phyloP scores from a whole-genome alignment of 257 asterid species.

The Ballota nigra region DNA sequence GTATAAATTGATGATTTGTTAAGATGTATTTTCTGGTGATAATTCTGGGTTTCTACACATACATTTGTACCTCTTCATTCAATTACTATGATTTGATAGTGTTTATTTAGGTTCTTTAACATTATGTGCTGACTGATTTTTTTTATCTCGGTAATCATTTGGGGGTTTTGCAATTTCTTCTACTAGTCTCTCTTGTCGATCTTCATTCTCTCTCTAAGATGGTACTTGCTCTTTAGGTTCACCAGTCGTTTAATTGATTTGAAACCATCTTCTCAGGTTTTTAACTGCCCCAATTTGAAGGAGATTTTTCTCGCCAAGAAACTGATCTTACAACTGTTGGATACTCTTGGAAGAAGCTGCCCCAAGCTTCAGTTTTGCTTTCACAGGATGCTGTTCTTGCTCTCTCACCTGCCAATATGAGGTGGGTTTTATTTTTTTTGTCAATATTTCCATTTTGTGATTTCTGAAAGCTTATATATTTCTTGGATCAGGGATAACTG shows the following conservation, averaged over 20 bases:
- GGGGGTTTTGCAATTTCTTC: slow-evolving; percentile 74
- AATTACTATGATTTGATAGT: neutral
- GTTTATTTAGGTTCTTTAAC: neutral
- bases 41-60: neutral
- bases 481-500: slow-evolving; percentile 87
- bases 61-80: too few relatives aligned
- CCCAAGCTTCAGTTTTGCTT: slow-evolving; percentile 72
- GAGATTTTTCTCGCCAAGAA: slow-evolving; percentile 82
- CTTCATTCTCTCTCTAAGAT: slow-evolving; percentile 78
- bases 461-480: slow-evolving; percentile 32
- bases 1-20: neutral
- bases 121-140: neutral
- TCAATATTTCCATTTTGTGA: slow-evolving; percentile 7
- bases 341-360: slow-evolving; percentile 77
- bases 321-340: slow-evolving; percentile 69
- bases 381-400: slow-evolving; percentile 85
- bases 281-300: slow-evolving; percentile 80
- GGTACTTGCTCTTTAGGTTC: slow-evolving; percentile 37
- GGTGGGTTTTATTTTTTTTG: slow-evolving; percentile 38
- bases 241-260: neutral
- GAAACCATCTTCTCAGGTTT: slow-evolving; percentile 42
- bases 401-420: slow-evolving; percentile 76
- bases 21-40: neutral
- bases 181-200: slow-evolving; percentile 60
- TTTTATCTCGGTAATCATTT: slow-evolving; percentile 35